phyloP scores from a whole-genome alignment of 768 basidiomycete species.

The Trametes villosa region DNA sequence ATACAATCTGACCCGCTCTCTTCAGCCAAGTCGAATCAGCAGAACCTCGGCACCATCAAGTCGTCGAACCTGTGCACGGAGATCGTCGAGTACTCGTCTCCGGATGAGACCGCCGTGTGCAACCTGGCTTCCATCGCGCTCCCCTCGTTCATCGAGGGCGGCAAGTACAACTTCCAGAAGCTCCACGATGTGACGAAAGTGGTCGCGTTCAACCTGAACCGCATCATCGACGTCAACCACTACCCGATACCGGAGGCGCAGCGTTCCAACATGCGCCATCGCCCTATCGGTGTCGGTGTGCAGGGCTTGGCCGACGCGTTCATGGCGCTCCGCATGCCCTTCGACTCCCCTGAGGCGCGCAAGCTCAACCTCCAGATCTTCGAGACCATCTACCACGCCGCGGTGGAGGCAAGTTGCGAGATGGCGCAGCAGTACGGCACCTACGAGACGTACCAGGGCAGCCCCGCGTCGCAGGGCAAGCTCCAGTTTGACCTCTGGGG shows the following conservation, averaged over 20 bases:
- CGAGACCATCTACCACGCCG: constrained; percentile 98
- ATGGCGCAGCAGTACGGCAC: constrained; percentile 78
- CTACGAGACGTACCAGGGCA: constrained; percentile 90
- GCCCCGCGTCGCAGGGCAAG: constrained; percentile 85
- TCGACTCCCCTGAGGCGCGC: constrained; percentile 87
- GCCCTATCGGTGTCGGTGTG: constrained; percentile 96
- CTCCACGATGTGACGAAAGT: constrained; percentile 94
- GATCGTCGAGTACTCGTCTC: constrained; percentile 97
- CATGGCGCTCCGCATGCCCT: constrained; percentile 96
- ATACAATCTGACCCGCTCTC: background rate
- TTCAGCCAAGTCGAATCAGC: constrained; percentile 94
- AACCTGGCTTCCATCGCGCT: constrained; percentile 97
- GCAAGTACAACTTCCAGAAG: constrained; percentile 91
- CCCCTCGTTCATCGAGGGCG: constrained; percentile 85
- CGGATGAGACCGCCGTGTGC: constrained; percentile 97
- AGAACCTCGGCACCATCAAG: constrained; percentile 98
- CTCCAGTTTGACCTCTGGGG: constrained; percentile 97
- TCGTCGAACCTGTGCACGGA: constrained; percentile 99
- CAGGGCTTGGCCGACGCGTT: constrained; percentile 98
- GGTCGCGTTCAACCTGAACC: constrained; percentile 91
- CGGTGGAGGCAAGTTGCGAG: constrained; percentile 89
- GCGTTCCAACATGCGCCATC: constrained; percentile 94
- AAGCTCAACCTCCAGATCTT: constrained; percentile 94
- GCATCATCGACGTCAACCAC: constrained; percentile 93
- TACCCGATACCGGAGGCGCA: constrained; percentile 93